Percentiles rank a stretch among this genome's conserved stretches.
Evolutionary conservation across 2,329 filamentous ascomycete genomes (phyloP).

Genomic region (Escovopsis sp.): DNA sequence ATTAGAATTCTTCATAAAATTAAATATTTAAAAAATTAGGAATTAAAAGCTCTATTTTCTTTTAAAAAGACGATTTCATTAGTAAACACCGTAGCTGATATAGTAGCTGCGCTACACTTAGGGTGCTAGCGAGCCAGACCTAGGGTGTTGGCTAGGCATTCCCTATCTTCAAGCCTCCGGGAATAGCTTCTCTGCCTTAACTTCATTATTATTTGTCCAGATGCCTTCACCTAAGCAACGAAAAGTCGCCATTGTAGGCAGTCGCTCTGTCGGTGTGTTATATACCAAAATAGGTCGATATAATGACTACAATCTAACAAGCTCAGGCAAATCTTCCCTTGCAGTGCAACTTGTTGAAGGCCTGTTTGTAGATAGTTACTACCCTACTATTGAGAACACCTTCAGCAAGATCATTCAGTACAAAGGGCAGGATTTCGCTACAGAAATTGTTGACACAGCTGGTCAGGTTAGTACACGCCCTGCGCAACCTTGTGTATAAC

Average conservation of each 20-base stretch:
- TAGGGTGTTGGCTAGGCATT: no score
- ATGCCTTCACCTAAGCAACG: constrained; percentile 72
- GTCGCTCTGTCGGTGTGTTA: constrained; percentile 59
- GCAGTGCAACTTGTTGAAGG: constrained; percentile 95
- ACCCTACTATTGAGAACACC: constrained; percentile 97
- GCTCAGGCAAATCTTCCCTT: constrained; percentile 87
- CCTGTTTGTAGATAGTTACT: constrained; percentile 97
- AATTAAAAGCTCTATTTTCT: no score
- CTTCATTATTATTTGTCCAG: neutral
- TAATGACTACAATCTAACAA: neutral
- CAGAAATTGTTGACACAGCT: constrained; percentile 96
- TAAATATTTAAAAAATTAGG: no score
- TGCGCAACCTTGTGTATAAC: neutral
- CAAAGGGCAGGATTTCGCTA: constrained; percentile 85
- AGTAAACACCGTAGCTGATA: no score
- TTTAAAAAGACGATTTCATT: no score
- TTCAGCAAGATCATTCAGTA: constrained; percentile 92
- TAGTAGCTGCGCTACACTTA: no score
- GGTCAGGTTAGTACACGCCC: constrained; percentile 53
- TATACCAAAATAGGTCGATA: neutral
- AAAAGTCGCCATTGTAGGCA: constrained; percentile 92
- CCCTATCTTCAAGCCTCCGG: neutral
- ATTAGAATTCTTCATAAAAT: no score
- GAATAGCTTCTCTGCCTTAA: neutral
- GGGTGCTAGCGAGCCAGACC: no score